Evolutionary conservation across 495 filamentous ascomycete species (phyloP).

Genomic region (Neurospora sp.): DNA sequence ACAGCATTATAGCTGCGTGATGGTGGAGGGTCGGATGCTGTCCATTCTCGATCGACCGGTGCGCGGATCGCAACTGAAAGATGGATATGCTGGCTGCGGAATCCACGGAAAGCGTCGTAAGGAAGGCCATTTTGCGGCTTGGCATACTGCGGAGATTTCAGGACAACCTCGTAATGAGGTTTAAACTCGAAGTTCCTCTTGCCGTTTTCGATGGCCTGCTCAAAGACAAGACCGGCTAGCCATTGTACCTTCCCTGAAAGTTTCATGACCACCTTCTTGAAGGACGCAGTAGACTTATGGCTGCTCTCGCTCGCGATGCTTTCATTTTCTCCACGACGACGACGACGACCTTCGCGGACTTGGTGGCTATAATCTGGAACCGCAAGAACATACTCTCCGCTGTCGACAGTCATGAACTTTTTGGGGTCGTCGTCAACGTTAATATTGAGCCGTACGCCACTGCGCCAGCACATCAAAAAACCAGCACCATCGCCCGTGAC

Average conservation of each 20-base stretch:
- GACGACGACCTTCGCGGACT: slow-evolving; percentile 55
- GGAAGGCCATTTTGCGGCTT: slow-evolving; percentile 43
- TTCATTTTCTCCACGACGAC: slow-evolving; percentile 49
- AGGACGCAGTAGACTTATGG: slow-evolving; percentile 63
- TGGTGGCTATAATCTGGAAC: slow-evolving; percentile 89
- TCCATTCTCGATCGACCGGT: slow-evolving; percentile 73
- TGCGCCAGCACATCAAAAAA: slow-evolving; percentile 96
- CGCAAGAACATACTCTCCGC: slow-evolving; percentile 86
- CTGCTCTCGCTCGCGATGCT: slow-evolving; percentile 53
- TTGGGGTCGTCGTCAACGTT: slow-evolving; percentile 72
- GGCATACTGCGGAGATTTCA: slow-evolving; percentile 68
- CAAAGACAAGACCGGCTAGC: slow-evolving; percentile 84
- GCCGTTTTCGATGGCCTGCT: slow-evolving; percentile 56
- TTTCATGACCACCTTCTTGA: slow-evolving; percentile 98
- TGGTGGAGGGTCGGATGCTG: slow-evolving; percentile 55
- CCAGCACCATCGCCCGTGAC: slow-evolving; percentile 89
- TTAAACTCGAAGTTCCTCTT: slow-evolving; percentile 75
- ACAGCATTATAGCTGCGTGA: slow-evolving; percentile 90
- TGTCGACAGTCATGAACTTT: slow-evolving; percentile 91
- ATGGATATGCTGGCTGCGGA: slow-evolving; percentile 92
- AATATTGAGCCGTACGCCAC: slow-evolving; percentile 79
- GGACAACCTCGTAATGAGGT: slow-evolving; percentile 83
- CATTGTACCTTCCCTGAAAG: slow-evolving; percentile 88
- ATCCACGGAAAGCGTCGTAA: slow-evolving; percentile 89
- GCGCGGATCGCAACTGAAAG: slow-evolving; percentile 83